phyloP scores from a whole-genome alignment of 768 basidiomycete genomes.

The Serendipita sp. region DNA sequence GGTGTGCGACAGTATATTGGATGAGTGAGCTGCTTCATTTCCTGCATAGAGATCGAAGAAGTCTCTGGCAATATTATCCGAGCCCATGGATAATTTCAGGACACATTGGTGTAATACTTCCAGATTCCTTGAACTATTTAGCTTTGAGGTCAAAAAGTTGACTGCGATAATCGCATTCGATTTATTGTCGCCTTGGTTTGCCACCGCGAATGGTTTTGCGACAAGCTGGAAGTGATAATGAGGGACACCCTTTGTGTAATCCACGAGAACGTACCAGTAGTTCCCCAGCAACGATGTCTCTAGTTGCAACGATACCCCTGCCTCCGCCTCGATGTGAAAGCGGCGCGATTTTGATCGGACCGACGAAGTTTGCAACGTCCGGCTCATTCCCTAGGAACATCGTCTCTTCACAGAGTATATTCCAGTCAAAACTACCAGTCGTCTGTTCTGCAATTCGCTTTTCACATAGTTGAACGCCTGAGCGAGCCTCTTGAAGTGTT shows the following conservation, averaged over 20 bases:
- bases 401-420: constrained; percentile 11
- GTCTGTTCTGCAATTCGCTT: constrained; percentile 12
- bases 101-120: not conserved
- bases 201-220: constrained; percentile 17
- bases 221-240: constrained; percentile 9
- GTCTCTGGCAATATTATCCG: too few relatives aligned
- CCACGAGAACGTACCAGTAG: constrained; percentile 12
- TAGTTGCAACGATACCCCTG: constrained; percentile 15
- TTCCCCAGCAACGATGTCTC: constrained; percentile 15
- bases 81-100: too few relatives aligned
- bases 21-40: too few relatives aligned
- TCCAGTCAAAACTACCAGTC: constrained; percentile 16
- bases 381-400: constrained; percentile 5
- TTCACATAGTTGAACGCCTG: constrained; percentile 13
- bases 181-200: not conserved
- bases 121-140: not conserved
- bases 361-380: constrained; percentile 17
- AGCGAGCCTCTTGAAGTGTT: constrained; percentile 7
- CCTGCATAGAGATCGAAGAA: too few relatives aligned
- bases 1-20: too few relatives aligned
- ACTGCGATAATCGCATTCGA: not conserved
- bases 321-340: constrained; percentile 15
- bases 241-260: not conserved
- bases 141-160: not conserved
- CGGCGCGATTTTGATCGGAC: constrained; percentile 12